Conservation (phyloP, 306 rosid genomes). For the Cucurbita ficifolia region DNA sequence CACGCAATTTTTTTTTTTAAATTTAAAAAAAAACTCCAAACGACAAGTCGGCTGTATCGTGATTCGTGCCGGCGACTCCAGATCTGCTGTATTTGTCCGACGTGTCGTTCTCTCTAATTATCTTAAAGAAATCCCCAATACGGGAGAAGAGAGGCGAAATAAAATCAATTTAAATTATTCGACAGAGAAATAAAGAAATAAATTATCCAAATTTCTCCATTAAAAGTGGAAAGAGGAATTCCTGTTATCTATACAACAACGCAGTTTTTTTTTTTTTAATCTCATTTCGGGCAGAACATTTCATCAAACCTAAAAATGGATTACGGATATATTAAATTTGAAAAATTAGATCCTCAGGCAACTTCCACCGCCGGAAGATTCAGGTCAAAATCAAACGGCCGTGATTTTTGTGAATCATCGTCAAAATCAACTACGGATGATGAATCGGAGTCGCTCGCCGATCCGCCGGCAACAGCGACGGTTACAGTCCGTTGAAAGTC, state of each 20-base stretch:
- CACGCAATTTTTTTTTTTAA: not conserved
- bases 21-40: not conserved
- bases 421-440: slow-evolving; percentile 40
- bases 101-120: not conserved
- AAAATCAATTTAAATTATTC: not conserved
- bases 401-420: slow-evolving; percentile 5
- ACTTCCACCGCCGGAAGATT: slow-evolving; percentile 55
- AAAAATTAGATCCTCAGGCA: slow-evolving; percentile 18
- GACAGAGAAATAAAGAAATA: not conserved
- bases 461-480: not conserved
- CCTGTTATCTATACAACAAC: not conserved
- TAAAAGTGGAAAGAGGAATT: not conserved
- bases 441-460: slow-evolving; percentile 35
- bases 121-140: not conserved
- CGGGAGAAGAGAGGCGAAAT: no score
- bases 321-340: not conserved
- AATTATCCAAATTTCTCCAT: not conserved
- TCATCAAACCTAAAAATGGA: not conserved
- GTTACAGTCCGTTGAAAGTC: slow-evolving; percentile 1
- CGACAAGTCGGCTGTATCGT: slow-evolving; percentile 1
- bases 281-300: not conserved
- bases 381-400: slow-evolving; percentile 53
- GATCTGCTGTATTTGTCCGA: not conserved
- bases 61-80: not conserved
- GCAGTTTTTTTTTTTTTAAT: not conserved